Conservation (phyloP, 495 filamentous ascomycete species). For the Durotheca rogersii region DNA sequence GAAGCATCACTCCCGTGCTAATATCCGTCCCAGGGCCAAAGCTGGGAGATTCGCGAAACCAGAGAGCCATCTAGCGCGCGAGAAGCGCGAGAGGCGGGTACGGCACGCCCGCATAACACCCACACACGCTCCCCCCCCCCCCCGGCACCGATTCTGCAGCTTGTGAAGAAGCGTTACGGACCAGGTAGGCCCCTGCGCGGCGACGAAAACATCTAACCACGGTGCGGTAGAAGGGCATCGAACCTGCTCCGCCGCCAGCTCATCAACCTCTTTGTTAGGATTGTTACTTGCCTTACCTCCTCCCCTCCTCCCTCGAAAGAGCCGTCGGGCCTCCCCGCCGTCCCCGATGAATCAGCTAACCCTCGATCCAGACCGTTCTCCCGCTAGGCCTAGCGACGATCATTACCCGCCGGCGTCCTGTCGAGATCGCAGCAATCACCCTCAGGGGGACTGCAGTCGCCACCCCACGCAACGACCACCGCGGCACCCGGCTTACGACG, state of each 20-base stretch:
- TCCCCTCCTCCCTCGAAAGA: slow-evolving; percentile 7
- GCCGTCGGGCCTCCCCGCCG: neutral
- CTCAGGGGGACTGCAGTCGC: slow-evolving; percentile 7
- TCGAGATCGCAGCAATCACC: neutral
- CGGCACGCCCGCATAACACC: too few relatives aligned
- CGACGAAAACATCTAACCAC: neutral
- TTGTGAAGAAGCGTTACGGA: too few relatives aligned
- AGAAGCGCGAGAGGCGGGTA: too few relatives aligned
- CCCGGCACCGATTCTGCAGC: too few relatives aligned
- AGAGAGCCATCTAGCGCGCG: too few relatives aligned
- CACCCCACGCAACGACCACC: slow-evolving; percentile 15
- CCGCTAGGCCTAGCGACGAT: slow-evolving; percentile 29
- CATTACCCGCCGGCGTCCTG: slow-evolving; percentile 5
- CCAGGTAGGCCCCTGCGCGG: too few relatives aligned
- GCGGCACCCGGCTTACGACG: slow-evolving; percentile 15
- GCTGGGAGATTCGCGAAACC: too few relatives aligned
- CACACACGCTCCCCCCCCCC: too few relatives aligned
- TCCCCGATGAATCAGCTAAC: slow-evolving; percentile 26
- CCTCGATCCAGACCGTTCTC: slow-evolving; percentile 30
- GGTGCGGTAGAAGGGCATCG: neutral
- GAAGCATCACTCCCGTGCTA: too few relatives aligned
- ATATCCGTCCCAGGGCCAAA: too few relatives aligned
- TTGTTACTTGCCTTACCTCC: neutral
- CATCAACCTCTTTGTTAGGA: too few relatives aligned
- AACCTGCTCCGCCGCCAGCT: neutral